These are phyloP conservation scores for Lycium ferocissimum DNA, from an alignment of 257 asterid species.

Conservation along the genomic window DNA sequence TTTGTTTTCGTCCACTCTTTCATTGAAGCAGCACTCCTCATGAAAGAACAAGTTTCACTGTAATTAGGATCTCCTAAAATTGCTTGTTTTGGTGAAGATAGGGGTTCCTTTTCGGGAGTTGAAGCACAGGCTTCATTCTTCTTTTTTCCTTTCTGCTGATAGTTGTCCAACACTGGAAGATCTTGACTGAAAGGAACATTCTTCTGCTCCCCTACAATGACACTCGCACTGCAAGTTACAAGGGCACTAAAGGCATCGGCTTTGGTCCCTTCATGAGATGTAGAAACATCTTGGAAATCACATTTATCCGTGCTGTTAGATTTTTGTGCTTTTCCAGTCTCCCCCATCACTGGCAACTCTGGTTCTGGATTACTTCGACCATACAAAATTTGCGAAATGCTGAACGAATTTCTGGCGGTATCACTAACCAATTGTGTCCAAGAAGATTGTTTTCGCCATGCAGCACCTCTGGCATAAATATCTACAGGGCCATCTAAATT, in stretches of 20 bases:
- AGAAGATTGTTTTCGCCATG: conserved; percentile 66
- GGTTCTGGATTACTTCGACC: conserved; percentile 44
- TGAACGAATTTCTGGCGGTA: conserved; percentile 59
- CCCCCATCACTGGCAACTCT: conserved; percentile 31
- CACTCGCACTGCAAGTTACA: conserved; percentile 29
- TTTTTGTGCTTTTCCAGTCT: conserved; percentile 32
- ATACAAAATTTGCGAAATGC: conserved; percentile 68
- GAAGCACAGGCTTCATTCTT: conserved; percentile 36
- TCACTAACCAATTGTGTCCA: conserved; percentile 72
- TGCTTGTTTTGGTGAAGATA: conserved; percentile 34
- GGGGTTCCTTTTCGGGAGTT: conserved; percentile 30
- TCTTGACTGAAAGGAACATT: conserved; percentile 25
- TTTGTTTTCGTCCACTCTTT: conserved; percentile 73
- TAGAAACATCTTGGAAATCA: conserved; percentile 28
- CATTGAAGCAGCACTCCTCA: conserved; percentile 74
- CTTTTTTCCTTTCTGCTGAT: conserved; percentile 19
- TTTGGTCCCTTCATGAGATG: conserved; percentile 33
- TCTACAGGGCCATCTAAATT: conserved; percentile 40
- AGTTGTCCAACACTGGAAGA: conserved; percentile 33
- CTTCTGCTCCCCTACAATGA: conserved; percentile 35
- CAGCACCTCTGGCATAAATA: conserved; percentile 53
- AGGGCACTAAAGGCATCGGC: conserved; percentile 20
- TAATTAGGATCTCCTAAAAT: conserved; percentile 41
- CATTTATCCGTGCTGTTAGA: conserved; percentile 28
- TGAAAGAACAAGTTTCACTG: conserved; percentile 68